phyloP scores from a whole-genome alignment of 139 green algal species.

The Trebouxia sp. region DNA sequence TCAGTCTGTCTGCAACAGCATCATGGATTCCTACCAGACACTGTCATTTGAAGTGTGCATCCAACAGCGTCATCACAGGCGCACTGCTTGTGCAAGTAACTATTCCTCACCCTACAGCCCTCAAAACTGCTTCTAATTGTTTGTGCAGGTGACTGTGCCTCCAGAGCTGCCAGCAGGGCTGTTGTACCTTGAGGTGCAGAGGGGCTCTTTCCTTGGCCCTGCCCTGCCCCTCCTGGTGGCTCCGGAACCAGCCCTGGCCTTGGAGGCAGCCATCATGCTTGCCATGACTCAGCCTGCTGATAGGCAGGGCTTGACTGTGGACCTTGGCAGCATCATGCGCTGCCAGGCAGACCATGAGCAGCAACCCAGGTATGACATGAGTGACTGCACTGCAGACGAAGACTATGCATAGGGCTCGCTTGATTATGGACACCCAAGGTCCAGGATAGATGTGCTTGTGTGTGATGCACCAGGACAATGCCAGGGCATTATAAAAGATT shows the following conservation, averaged over 20 bases:
- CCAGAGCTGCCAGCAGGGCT: constrained; percentile 33
- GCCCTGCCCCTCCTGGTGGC: constrained; percentile 24
- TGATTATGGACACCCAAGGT: too few species aligned
- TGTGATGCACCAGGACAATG: too few species aligned
- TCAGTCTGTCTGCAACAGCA: too few species aligned
- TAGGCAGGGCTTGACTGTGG: constrained; percentile 4
- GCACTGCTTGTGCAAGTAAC: background rate
- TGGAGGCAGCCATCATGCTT: background rate
- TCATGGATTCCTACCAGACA: too few species aligned
- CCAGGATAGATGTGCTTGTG: too few species aligned
- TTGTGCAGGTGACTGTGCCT: constrained; percentile 10
- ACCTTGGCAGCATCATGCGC: background rate
- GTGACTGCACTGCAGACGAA: too few species aligned
- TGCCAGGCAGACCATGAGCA: background rate
- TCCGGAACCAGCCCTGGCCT: background rate
- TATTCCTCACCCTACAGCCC: background rate
- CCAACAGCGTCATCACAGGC: too few species aligned
- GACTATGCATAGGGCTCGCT: too few species aligned
- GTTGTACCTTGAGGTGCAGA: constrained; percentile 42
- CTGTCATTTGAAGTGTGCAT: too few species aligned
- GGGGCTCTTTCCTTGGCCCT: constrained; percentile 31
- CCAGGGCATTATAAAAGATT: too few species aligned
- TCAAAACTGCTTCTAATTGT: background rate
- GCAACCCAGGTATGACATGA: too few species aligned
- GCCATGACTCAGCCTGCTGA: background rate